Evolutionary conservation across 495 filamentous ascomycete genomes (phyloP), one percentile per base, ranked within the genome.

Genomic region (Penicillium roqueforti): DNA sequence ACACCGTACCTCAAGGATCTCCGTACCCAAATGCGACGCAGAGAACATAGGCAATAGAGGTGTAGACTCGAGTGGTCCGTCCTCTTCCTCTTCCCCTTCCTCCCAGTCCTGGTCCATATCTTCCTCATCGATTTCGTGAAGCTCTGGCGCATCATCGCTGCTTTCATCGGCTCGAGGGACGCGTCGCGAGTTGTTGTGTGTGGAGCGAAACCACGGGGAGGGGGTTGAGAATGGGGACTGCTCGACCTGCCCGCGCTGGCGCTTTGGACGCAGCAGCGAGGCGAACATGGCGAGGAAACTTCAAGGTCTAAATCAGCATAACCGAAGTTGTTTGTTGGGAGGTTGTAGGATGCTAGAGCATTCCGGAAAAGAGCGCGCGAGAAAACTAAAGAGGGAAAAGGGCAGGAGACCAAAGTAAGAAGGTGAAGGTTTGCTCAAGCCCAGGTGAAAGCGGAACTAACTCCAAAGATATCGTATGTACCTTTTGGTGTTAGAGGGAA

Each of bases 1-100:
- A 39, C 28, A 18, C 16, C 38, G 25, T 50, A 51, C 28, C 26
- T 37, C 29, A 6, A 31, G 18, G 29, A 48, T 7, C 23, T 32
- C 9, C 55, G 20, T 66, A 91, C 91, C 91, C 56, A 96, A 79
- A 62, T 93, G 85, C 48, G 81, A 80, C 19, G 87, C 82, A 34
- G 88, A 90, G 71, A 95, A 95, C 40, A 95, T 86, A 16, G 91
- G 91, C 50, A 96, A 75, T 32, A 93, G 76, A 47, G 82, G 83
- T 52, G 76, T 74, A 25, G 71, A 81, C 60, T 79, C 83, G 51
- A 75, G 73, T 22, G 71, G 71, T 50, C 76, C 83, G 43, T 85
- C 83, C 18, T 78, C 79, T 31, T 75, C 66, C 6, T 70, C 68
- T n/a, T 75, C 66, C 6, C 69, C 68, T n/a, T 72, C 72, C 19